These are phyloP conservation scores for Ilex aquifolium DNA, from an alignment of 257 asterid species.

Conservation along the genomic window DNA sequence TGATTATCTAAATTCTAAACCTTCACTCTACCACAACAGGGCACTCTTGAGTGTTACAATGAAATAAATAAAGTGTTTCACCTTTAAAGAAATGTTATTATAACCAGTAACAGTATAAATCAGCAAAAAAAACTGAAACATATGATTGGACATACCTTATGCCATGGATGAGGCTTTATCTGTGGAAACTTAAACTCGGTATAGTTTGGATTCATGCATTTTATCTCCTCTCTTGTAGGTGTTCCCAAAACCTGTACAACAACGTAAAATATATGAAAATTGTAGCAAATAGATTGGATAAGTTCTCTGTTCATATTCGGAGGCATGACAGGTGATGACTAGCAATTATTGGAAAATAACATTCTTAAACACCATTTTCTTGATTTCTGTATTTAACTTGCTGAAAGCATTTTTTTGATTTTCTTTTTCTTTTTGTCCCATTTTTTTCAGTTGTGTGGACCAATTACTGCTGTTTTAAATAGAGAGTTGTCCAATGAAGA, in stretches of 20 bases:
- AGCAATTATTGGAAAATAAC: too few species aligned
- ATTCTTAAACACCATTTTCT: too few species aligned
- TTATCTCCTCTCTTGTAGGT: constrained; percentile 95
- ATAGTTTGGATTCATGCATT: constrained; percentile 96
- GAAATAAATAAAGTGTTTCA: not conserved
- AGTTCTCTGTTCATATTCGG: too few species aligned
- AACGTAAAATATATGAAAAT: constrained; percentile 17
- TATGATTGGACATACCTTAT: constrained; percentile 50
- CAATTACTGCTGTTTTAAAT: too few species aligned
- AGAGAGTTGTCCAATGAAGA: too few species aligned
- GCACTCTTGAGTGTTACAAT: not conserved
- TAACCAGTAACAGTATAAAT: not conserved
- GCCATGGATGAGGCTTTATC: constrained; percentile 99
- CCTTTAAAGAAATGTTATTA: not conserved
- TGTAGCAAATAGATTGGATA: too few species aligned
- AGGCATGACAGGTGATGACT: too few species aligned
- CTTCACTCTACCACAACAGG: not conserved
- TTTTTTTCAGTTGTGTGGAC: too few species aligned
- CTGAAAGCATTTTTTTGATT: too few species aligned
- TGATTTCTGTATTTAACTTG: too few species aligned
- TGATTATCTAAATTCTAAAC: not conserved
- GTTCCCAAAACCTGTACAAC: constrained; percentile 85
- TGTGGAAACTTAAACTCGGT: constrained; percentile 92
- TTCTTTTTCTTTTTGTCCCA: too few species aligned
- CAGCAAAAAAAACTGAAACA: not conserved